Conservation (phyloP, 1,284 basidiomycete genomes). For the Singerocomus rubriflavus region DNA sequence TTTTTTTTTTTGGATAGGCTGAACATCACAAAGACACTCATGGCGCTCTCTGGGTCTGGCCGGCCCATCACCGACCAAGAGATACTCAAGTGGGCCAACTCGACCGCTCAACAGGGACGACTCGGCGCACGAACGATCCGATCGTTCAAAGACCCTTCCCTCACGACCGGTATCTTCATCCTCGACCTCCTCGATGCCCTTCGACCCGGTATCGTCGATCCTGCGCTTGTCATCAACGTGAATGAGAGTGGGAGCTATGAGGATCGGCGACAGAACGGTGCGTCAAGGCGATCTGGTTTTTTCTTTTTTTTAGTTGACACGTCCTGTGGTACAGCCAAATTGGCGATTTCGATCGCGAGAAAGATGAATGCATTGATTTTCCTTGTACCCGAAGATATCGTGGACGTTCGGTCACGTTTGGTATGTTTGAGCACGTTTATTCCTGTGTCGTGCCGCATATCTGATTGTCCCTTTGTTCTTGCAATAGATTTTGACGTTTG, state of each 20-base stretch:
- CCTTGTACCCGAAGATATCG: constrained; percentile 95
- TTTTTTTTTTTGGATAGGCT: constrained; percentile 43
- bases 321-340: constrained; percentile 60
- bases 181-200: constrained; percentile 91
- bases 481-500: constrained; percentile 65
- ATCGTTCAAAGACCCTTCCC: constrained; percentile 92
- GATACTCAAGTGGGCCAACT: constrained; percentile 96
- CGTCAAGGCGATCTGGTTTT: constrained; percentile 31
- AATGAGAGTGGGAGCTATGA: constrained; percentile 75
- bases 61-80: constrained; percentile 86
- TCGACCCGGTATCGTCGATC: constrained; percentile 94
- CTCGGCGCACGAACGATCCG: constrained; percentile 72
- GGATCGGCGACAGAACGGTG: constrained; percentile 90
- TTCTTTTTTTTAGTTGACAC: background rate
- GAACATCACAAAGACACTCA: constrained; percentile 92
- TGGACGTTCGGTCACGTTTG: constrained; percentile 81
- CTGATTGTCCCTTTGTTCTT: background rate
- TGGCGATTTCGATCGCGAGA: constrained; percentile 96
- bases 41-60: constrained; percentile 70
- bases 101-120: constrained; percentile 74
- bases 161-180: constrained; percentile 92
- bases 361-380: constrained; percentile 98
- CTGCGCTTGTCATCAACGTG: constrained; percentile 70
- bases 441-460: background rate
- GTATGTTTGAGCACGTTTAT: constrained; percentile 42